A percentile compares a stretch with the other conserved stretches of the same genome.
These are phyloP conservation scores for Inga oerstediana DNA, from an alignment of 306 rosid species.

Conservation along the genomic window DNA sequence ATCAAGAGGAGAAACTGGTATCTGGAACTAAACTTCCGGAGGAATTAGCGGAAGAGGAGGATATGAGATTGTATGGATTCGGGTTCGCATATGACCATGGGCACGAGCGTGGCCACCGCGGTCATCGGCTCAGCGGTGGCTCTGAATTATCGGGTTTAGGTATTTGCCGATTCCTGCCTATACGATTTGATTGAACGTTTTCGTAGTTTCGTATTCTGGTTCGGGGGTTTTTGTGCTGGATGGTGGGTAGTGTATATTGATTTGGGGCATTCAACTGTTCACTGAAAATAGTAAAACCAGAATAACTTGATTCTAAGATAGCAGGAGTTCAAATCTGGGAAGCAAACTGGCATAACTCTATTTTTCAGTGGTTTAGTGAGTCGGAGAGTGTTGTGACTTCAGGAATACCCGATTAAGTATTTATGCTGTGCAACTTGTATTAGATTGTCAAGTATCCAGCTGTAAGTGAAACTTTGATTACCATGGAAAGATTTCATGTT, in stretches of 20 bases:
- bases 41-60: conserved; percentile 97
- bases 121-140: conserved; percentile 33
- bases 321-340: neutral
- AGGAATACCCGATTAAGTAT: neutral
- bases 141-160: conserved; percentile 70
- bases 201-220: neutral
- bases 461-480: neutral
- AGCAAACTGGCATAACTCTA: neutral
- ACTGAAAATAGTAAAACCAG: neutral
- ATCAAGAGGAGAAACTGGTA: conserved; percentile 22
- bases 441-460: neutral
- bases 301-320: neutral
- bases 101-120: conserved; percentile 36
- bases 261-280: neutral
- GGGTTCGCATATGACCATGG: conserved; percentile 45
- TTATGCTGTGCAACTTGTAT: neutral
- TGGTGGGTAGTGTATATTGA: conserved; percentile 6
- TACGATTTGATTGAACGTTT: neutral
- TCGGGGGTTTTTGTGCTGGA: conserved; percentile 22
- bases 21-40: conserved; percentile 63
- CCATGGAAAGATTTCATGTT: neutral
- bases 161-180: conserved; percentile 11
- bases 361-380: neutral
- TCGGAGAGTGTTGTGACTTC: neutral
- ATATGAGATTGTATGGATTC: conserved; percentile 79